Percentiles rank a stretch among this genome's conserved stretches.
phyloP scores from a whole-genome alignment of 2,329 filamentous ascomycete species.

The Bipolaris victoriae region DNA sequence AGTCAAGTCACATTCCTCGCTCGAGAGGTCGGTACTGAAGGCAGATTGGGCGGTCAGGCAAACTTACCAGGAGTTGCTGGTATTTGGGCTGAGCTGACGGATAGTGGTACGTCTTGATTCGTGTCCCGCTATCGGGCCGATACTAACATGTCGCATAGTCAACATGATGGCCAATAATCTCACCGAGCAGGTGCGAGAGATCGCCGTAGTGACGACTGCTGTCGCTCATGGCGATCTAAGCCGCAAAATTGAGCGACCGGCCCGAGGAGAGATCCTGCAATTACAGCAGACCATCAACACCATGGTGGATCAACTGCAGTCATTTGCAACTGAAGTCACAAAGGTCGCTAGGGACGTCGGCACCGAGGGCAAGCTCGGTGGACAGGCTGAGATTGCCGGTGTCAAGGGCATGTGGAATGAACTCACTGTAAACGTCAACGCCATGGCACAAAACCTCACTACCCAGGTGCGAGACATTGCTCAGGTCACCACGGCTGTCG shows the following conservation, averaged over 20 bases:
- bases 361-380: slow-evolving; percentile 67
- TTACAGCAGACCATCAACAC: slow-evolving; percentile 85
- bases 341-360: slow-evolving; percentile 69
- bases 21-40: slow-evolving; percentile 94
- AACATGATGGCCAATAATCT: slow-evolving; percentile 99
- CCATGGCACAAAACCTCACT: slow-evolving; percentile 61
- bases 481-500: slow-evolving; percentile 60
- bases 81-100: slow-evolving; percentile 94
- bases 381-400: slow-evolving; percentile 68
- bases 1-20: slow-evolving; percentile 95
- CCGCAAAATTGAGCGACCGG: slow-evolving; percentile 94
- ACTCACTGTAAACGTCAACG: slow-evolving; percentile 63
- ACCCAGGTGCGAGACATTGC: slow-evolving; percentile 61
- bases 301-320: slow-evolving; percentile 71
- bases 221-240: slow-evolving; percentile 93
- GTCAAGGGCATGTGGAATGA: slow-evolving; percentile 72
- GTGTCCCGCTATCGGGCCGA: slow-evolving; percentile 26
- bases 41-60: slow-evolving; percentile 90
- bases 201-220: slow-evolving; percentile 93
- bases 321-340: slow-evolving; percentile 69
- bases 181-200: slow-evolving; percentile 96
- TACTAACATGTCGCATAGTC: slow-evolving; percentile 59
- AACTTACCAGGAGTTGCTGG: slow-evolving; percentile 93
- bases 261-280: slow-evolving; percentile 90
- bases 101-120: slow-evolving; percentile 53